Conservation (phyloP, 2,329 filamentous ascomycete species). For the Colletotrichum tropicicola region DNA sequence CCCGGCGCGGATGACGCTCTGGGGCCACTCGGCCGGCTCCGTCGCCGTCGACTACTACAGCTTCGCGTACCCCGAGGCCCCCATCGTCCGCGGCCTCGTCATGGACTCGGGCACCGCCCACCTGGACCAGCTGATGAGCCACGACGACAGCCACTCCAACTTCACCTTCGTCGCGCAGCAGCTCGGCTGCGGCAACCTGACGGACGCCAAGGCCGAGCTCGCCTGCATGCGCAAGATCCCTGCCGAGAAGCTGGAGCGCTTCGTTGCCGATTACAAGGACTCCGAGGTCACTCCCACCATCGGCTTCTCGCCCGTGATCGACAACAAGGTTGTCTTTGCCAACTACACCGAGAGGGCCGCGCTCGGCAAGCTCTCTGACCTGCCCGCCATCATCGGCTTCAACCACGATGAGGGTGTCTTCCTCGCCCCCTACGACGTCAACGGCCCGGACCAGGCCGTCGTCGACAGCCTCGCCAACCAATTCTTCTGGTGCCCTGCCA, state of each 20-base stretch:
- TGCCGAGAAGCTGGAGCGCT: slow-evolving; percentile 42
- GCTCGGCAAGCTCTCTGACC: slow-evolving; percentile 15
- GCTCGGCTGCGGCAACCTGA: slow-evolving; percentile 45
- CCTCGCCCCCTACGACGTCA: slow-evolving; percentile 23
- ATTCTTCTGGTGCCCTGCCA: slow-evolving; percentile 25
- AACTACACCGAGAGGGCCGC: slow-evolving; percentile 40
- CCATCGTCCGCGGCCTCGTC: slow-evolving; percentile 49
- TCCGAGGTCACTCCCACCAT: slow-evolving; percentile 35
- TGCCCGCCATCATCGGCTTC: slow-evolving; percentile 26
- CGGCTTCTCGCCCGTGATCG: slow-evolving; percentile 41
- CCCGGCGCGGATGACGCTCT: slow-evolving; percentile 51
- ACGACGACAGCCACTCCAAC: slow-evolving; percentile 45
- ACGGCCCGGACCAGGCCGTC: slow-evolving; percentile 11
- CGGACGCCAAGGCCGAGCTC: slow-evolving; percentile 39
- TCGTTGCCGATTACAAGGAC: slow-evolving; percentile 38
- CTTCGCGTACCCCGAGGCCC: slow-evolving; percentile 51
- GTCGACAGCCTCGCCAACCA: slow-evolving; percentile 16
- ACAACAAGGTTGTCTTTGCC: slow-evolving; percentile 41
- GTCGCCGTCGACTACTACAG: slow-evolving; percentile 47
- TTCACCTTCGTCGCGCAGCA: slow-evolving; percentile 49
- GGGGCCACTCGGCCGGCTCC: slow-evolving; percentile 57
- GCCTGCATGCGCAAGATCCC: slow-evolving; percentile 47
- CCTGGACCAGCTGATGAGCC: slow-evolving; percentile 39
- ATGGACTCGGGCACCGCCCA: slow-evolving; percentile 44
- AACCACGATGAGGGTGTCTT: slow-evolving; percentile 24